These are phyloP conservation scores for Cryphonectria naterciae DNA, from an alignment of 2,329 filamentous ascomycete genomes.

Conservation along the genomic window DNA sequence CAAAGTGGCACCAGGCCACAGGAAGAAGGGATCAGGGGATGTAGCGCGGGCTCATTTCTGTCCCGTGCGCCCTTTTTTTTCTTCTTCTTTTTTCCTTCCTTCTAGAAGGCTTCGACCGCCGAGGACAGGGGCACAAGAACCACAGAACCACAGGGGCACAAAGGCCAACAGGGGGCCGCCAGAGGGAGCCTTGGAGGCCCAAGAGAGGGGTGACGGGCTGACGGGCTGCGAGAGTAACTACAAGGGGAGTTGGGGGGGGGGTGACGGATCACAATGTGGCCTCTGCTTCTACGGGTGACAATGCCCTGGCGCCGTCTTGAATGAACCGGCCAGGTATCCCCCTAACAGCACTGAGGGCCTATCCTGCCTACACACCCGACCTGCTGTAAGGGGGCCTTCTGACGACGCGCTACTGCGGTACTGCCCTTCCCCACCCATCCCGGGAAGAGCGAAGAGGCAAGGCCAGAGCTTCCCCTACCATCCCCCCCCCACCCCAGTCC, in stretches of 20 bases:
- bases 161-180: background rate
- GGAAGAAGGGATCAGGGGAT: conserved; percentile 9
- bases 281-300: conserved; percentile 26
- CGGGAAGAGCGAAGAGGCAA: conserved; percentile 29
- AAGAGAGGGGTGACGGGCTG: conserved; percentile 17
- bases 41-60: conserved; percentile 18
- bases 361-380: background rate
- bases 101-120: conserved; percentile 30
- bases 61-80: conserved; percentile 18
- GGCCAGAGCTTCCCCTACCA: conserved; percentile 24
- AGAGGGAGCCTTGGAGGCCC: conserved; percentile 20
- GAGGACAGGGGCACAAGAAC: conserved; percentile 9
- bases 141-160: background rate
- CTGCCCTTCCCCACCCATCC: conserved; percentile 18
- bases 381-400: background rate
- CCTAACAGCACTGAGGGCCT: conserved; percentile 7
- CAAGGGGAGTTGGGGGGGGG: background rate
- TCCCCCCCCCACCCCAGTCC: conserved; percentile 7
- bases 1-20: conserved; percentile 9
- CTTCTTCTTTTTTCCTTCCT: conserved; percentile 1
- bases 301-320: conserved; percentile 21
- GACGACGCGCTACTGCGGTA: conserved; percentile 4
- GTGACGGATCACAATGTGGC: conserved; percentile 18
- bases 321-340: conserved; percentile 5
- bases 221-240: background rate